Conservation (phyloP, 805 yeast genomes). For the Phaffomyces antillensis region DNA sequence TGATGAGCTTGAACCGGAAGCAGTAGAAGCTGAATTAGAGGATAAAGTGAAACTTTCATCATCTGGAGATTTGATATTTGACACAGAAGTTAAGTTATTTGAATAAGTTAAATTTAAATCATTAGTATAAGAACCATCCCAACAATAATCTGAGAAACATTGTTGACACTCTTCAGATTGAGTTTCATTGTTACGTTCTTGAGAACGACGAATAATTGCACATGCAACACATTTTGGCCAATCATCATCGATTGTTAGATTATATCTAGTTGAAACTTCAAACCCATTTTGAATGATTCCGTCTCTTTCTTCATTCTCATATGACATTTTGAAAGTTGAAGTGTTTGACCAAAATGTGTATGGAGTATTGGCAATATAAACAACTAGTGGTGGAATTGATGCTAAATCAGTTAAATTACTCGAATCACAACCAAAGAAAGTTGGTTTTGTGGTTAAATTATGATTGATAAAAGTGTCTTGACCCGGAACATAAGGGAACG, state of each 20-base stretch:
- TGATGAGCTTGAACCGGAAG: neutral
- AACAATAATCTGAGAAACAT: conserved; percentile 72
- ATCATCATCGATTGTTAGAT: conserved; percentile 58
- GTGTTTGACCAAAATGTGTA: conserved; percentile 60
- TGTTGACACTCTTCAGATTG: conserved; percentile 59
- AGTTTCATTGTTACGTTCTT: conserved; percentile 54
- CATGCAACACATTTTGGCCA: conserved; percentile 76
- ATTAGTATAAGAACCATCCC: conserved; percentile 43
- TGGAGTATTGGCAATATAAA: conserved; percentile 72
- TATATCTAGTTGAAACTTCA: conserved; percentile 57
- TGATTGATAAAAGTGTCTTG: conserved; percentile 46
- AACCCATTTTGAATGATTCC: conserved; percentile 68
- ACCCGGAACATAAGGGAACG: conserved; percentile 81
- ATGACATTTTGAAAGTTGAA: conserved; percentile 64
- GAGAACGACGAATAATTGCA: conserved; percentile 73
- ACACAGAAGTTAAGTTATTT: conserved; percentile 3
- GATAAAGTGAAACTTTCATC: neutral
- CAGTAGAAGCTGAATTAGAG: neutral
- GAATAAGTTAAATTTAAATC: neutral
- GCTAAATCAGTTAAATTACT: conserved; percentile 49
- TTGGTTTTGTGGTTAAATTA: conserved; percentile 61
- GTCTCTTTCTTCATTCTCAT: conserved; percentile 47
- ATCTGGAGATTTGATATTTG: neutral
- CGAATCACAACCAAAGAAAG: conserved; percentile 80
- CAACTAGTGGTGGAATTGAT: conserved; percentile 62